Percentiles rank a stretch among this genome's conserved stretches.
Evolutionary conservation across 1,284 basidiomycete genomes (phyloP).

Genomic region (Heterobasidion occidentale): DNA sequence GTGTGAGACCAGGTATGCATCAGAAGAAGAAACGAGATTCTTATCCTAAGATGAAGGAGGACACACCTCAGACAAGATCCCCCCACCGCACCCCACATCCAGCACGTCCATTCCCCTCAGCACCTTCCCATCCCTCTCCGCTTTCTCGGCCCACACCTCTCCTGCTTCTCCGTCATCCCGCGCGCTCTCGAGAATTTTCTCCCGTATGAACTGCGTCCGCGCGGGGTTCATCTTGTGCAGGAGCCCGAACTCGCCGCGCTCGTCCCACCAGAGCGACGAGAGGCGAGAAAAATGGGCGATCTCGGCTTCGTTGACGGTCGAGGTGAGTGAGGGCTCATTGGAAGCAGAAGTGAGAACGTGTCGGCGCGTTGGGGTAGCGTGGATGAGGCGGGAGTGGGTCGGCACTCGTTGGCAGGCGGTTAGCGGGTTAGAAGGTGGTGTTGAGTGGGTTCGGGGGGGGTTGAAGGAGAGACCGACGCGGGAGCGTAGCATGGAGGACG

Average conservation of each 20-base stretch:
- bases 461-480: too few relatives aligned
- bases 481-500: too few relatives aligned
- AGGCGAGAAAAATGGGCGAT: slow-evolving; percentile 91
- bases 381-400: too few relatives aligned
- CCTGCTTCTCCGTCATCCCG: slow-evolving; percentile 36
- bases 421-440: too few relatives aligned
- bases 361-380: too few relatives aligned
- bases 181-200: slow-evolving; percentile 62
- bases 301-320: slow-evolving; percentile 69
- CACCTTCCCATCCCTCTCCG: slow-evolving; percentile 19
- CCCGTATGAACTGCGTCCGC: slow-evolving; percentile 77
- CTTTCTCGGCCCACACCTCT: slow-evolving; percentile 19
- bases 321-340: neutral
- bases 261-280: slow-evolving; percentile 96
- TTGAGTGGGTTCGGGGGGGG: too few relatives aligned
- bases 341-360: neutral
- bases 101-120: slow-evolving; percentile 63
- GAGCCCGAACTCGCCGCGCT: slow-evolving; percentile 84
- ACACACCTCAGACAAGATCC: slow-evolving; percentile 83
- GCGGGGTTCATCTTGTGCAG: slow-evolving; percentile 96
- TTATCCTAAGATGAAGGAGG: neutral
- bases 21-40: neutral
- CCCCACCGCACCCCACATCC: slow-evolving; percentile 94
- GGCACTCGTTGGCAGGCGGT: too few relatives aligned
- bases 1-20: neutral